Conservation (phyloP, 2,329 filamentous ascomycete species). For the Phaeophleospora eucalypticola region DNA sequence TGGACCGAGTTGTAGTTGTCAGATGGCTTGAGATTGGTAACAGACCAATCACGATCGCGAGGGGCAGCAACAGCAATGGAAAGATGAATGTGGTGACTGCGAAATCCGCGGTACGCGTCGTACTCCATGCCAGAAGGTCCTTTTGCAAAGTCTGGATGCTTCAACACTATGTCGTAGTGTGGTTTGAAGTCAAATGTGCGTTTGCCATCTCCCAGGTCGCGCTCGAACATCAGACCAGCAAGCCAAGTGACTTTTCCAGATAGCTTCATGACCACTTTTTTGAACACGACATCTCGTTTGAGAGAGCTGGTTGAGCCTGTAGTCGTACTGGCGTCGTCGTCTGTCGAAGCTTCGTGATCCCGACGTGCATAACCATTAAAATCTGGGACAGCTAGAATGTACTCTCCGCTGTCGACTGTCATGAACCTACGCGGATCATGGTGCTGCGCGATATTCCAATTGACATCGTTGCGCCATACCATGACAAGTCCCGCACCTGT, state of each 20-base stretch:
- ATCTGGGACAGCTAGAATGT: slow-evolving; percentile 89
- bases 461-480: slow-evolving; percentile 96
- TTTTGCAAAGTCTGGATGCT: slow-evolving; percentile 71
- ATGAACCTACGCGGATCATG: slow-evolving; percentile 91
- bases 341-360: slow-evolving; percentile 44
- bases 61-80: slow-evolving; percentile 89
- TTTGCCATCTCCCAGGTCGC: slow-evolving; percentile 65
- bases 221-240: slow-evolving; percentile 87
- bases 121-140: slow-evolving; percentile 56
- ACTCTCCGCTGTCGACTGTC: slow-evolving; percentile 92
- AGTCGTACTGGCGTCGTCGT: slow-evolving; percentile 55
- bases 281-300: slow-evolving; percentile 78
- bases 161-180: slow-evolving; percentile 86
- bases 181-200: slow-evolving; percentile 85
- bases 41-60: slow-evolving; percentile 78
- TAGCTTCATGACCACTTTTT: slow-evolving; percentile 98
- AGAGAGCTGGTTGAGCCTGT: slow-evolving; percentile 57
- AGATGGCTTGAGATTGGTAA: slow-evolving; percentile 69
- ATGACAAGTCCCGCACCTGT: slow-evolving; percentile 93
- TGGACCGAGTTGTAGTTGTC: slow-evolving; percentile 96
- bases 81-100: slow-evolving; percentile 93
- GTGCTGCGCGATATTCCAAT: slow-evolving; percentile 76
- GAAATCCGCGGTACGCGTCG: slow-evolving; percentile 94
- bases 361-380: slow-evolving; percentile 82
- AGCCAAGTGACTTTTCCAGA: slow-evolving; percentile 94